Evolutionary conservation across 345 rosid genomes (phyloP).

Genomic region (Rhodamnia rubescens): DNA sequence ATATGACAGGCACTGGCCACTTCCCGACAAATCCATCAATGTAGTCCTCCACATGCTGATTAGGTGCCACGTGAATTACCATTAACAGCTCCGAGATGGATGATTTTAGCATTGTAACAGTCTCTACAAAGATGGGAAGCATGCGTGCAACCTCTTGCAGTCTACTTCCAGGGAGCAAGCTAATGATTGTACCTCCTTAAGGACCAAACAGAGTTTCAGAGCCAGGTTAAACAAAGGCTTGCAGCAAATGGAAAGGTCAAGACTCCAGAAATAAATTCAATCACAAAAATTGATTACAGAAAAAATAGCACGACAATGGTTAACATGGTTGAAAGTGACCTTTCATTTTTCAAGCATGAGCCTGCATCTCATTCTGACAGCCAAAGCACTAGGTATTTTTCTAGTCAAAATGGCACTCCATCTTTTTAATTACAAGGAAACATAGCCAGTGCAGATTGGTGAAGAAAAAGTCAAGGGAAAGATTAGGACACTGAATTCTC

Average conservation of each 20-base stretch:
- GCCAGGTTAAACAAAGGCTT: background rate
- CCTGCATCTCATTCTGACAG: background rate
- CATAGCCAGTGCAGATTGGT: background rate
- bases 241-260: background rate
- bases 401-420: background rate
- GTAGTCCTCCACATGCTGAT: slow-evolving; percentile 51
- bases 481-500: background rate
- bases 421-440: background rate
- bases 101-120: slow-evolving; percentile 41
- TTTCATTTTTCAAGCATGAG: background rate
- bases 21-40: slow-evolving; percentile 17
- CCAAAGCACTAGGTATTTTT: background rate
- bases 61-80: slow-evolving; percentile 70
- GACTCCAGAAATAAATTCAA: background rate
- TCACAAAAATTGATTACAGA: background rate
- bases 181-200: slow-evolving; percentile 54
- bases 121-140: slow-evolving; percentile 65
- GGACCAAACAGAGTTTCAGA: background rate
- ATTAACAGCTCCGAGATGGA: slow-evolving; percentile 38
- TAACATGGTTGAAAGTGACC: background rate
- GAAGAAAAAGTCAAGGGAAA: background rate
- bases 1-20: slow-evolving; percentile 72
- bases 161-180: slow-evolving; percentile 93
- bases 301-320: background rate
- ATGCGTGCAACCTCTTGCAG: slow-evolving; percentile 79